Percentiles rank a stretch among this genome's conserved stretches.
phyloP scores from a whole-genome alignment of 2,329 filamentous ascomycete genomes.

The Sordariomycetes sp. region DNA sequence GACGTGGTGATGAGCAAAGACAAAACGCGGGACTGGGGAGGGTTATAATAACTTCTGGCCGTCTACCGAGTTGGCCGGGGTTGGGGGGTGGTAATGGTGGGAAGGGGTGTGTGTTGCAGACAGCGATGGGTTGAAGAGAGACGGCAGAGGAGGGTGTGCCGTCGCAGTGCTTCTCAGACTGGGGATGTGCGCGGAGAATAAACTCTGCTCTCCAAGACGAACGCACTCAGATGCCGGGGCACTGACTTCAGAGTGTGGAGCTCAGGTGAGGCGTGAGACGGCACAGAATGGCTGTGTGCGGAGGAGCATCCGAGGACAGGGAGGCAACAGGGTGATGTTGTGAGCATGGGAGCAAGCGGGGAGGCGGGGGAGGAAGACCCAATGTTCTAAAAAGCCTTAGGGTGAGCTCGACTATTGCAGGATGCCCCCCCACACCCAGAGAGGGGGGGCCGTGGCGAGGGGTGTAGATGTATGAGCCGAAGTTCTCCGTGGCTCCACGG shows the following conservation, averaged over 20 bases:
- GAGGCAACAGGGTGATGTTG: not conserved
- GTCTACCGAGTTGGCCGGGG: not conserved
- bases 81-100: not conserved
- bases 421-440: not conserved
- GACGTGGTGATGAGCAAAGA: constrained; percentile 4
- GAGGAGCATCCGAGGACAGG: not conserved
- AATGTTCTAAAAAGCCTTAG: not conserved
- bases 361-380: not conserved
- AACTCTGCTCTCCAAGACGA: not conserved
- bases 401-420: not conserved
- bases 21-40: constrained; percentile 4
- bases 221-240: not conserved
- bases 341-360: not conserved
- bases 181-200: constrained; percentile 4
- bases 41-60: not conserved
- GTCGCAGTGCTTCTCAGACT: not conserved
- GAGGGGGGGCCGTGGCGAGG: not conserved
- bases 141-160: not conserved
- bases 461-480: not conserved
- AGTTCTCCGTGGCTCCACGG: not conserved
- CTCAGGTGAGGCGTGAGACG: constrained; percentile 5
- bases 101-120: constrained; percentile 1
- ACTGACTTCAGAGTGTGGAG: constrained; percentile 1
- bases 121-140: not conserved
- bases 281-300: constrained; percentile 1